These are phyloP conservation scores for Penicillium atrosanguineum DNA, from an alignment of 495 filamentous ascomycete genomes.

Conservation along the genomic window DNA sequence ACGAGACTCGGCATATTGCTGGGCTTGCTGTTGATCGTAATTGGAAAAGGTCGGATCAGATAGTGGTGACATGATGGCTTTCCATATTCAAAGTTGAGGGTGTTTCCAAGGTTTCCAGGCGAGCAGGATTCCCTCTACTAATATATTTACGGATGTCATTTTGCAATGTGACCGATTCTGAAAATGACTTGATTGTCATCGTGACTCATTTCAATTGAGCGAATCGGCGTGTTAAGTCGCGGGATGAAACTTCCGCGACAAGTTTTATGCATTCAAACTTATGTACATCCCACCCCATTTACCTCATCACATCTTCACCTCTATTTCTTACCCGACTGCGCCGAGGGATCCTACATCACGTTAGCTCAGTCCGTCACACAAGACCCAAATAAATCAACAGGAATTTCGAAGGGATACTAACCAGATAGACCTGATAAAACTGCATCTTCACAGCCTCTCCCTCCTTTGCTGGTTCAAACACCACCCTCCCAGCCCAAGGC, in stretches of 20 bases:
- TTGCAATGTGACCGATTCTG: no score
- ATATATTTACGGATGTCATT: no score
- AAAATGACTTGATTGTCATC: no score
- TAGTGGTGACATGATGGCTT: no score
- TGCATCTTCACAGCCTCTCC: constrained; percentile 51
- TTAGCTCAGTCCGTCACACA: constrained; percentile 7
- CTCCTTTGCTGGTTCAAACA: constrained; percentile 42
- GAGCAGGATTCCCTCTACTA: no score
- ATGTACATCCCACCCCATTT: not conserved
- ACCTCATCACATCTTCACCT: not conserved
- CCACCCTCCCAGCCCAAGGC: constrained; percentile 55
- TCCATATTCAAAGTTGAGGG: no score
- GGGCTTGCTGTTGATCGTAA: constrained; percentile 39
- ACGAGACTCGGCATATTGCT: constrained; percentile 41
- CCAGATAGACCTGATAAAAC: constrained; percentile 68
- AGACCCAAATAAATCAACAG: constrained; percentile 18
- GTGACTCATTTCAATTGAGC: no score
- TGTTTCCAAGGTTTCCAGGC: no score
- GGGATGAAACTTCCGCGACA: no score
- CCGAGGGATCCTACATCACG: constrained; percentile 33
- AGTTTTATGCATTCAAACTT: not conserved
- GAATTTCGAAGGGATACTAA: constrained; percentile 28
- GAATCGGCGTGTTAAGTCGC: no score
- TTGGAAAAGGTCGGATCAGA: constrained; percentile 40
- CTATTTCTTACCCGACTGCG: constrained; percentile 40